These are phyloP conservation scores for Agroathelia rolfsii DNA, from an alignment of 1,284 basidiomycete species.

Conservation along the genomic window DNA sequence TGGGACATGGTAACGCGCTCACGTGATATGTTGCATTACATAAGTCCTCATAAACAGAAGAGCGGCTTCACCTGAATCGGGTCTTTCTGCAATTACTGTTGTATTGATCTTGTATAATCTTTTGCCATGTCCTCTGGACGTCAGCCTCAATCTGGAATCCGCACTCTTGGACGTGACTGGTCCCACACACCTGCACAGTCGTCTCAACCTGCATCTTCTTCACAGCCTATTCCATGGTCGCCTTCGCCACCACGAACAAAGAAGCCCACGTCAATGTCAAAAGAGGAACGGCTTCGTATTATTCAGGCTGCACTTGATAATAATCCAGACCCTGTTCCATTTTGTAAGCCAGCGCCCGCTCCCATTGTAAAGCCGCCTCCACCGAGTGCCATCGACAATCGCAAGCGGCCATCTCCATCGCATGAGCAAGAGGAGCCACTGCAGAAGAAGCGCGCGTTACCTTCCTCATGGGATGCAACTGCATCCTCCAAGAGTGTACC, in stretches of 20 bases:
- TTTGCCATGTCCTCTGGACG: neutral
- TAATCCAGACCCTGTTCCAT: conserved; percentile 8
- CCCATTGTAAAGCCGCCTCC: conserved; percentile 16
- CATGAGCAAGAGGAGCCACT: conserved; percentile 22
- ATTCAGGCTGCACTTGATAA: conserved; percentile 40
- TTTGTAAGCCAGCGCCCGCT: conserved; percentile 13
- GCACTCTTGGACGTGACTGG: conserved; percentile 15
- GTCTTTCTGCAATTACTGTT: too few species aligned
- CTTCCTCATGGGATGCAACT: conserved; percentile 31
- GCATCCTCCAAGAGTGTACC: conserved; percentile 9
- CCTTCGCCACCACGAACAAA: conserved; percentile 16
- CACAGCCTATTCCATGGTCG: conserved; percentile 23
- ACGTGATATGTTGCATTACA: too few species aligned
- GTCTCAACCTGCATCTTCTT: conserved; percentile 13
- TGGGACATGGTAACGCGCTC: too few species aligned
- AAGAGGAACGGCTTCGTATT: conserved; percentile 38
- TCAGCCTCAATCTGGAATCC: conserved; percentile 4
- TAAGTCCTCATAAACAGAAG: too few species aligned
- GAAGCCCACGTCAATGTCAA: conserved; percentile 21
- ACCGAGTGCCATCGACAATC: conserved; percentile 22
- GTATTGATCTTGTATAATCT: neutral
- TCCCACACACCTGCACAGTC: conserved; percentile 5
- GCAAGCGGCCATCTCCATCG: conserved; percentile 35
- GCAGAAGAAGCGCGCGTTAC: conserved; percentile 49
- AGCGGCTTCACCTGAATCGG: too few species aligned